These are phyloP conservation scores for Neofusicoccum laricinum DNA, from an alignment of 2,329 filamentous ascomycete genomes.

Conservation along the genomic window DNA sequence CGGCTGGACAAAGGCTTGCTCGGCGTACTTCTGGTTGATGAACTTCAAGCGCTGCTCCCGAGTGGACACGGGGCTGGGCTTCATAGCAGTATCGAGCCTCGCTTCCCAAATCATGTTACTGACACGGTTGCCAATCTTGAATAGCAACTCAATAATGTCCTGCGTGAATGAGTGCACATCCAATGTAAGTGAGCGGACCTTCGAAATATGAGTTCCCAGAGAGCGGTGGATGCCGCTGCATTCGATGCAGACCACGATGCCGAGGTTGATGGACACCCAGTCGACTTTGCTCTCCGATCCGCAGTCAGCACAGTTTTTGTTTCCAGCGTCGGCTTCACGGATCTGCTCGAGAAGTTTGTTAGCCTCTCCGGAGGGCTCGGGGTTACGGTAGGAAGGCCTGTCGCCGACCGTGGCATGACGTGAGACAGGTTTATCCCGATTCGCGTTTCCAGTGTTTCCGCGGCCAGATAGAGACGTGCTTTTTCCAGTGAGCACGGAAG, in stretches of 20 bases:
- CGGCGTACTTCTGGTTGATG: slow-evolving; percentile 92
- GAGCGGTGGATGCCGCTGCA: slow-evolving; percentile 97
- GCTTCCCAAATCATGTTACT: slow-evolving; percentile 98
- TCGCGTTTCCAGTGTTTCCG: slow-evolving; percentile 41
- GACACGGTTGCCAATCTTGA: slow-evolving; percentile 88
- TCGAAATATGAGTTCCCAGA: slow-evolving; percentile 94
- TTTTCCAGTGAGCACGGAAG: slow-evolving; percentile 89
- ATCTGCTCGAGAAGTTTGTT: slow-evolving; percentile 84
- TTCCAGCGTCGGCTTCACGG: slow-evolving; percentile 86
- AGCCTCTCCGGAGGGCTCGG: slow-evolving; percentile 73
- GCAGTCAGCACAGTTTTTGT: slow-evolving; percentile 92
- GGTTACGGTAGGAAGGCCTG: slow-evolving; percentile 69
- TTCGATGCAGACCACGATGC: slow-evolving; percentile 94
- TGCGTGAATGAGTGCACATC: slow-evolving; percentile 95
- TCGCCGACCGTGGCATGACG: slow-evolving; percentile 90
- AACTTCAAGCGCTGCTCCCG: slow-evolving; percentile 91
- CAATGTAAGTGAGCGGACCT: slow-evolving; percentile 89
- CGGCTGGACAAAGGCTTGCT: slow-evolving; percentile 75
- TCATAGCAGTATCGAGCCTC: slow-evolving; percentile 68
- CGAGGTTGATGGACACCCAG: slow-evolving; percentile 98
- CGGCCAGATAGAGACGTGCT: slow-evolving; percentile 68
- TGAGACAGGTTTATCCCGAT: slow-evolving; percentile 57
- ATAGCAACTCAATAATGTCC: slow-evolving; percentile 90
- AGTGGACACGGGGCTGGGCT: slow-evolving; percentile 73
- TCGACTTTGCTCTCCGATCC: slow-evolving; percentile 89